Conservation (phyloP, 768 basidiomycete genomes). For the Scleroderma bovista region DNA sequence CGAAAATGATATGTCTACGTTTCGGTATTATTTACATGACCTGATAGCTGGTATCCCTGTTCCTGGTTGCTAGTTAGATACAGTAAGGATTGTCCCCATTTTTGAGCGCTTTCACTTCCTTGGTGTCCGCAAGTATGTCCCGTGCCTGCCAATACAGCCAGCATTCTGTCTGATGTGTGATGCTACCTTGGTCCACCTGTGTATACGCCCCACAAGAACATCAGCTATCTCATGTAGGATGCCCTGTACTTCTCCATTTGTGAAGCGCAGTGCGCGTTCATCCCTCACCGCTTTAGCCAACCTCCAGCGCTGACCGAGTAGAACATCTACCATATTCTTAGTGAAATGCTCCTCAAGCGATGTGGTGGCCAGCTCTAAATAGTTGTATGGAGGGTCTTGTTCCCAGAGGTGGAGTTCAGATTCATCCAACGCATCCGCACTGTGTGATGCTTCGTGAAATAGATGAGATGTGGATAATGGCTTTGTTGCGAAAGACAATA, state of each 20-base stretch:
- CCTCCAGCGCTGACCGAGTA: not conserved
- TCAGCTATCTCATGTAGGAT: not conserved
- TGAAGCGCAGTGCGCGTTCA: not conserved
- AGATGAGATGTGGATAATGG: no score
- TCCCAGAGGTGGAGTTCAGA: no score
- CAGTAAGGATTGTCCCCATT: not conserved
- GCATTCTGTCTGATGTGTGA: not conserved
- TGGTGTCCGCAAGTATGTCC: not conserved
- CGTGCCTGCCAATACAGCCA: not conserved
- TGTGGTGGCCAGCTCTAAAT: no score
- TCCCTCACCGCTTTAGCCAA: not conserved
- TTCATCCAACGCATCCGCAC: no score
- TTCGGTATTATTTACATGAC: not conserved
- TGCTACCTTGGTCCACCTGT: not conserved
- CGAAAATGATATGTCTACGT: not conserved
- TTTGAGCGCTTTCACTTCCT: not conserved
- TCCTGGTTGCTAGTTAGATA: not conserved
- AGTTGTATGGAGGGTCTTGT: no score
- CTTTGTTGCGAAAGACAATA: no score
- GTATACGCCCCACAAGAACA: not conserved
- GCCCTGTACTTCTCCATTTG: not conserved
- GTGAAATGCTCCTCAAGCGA: no score
- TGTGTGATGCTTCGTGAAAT: no score
- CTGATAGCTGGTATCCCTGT: not conserved
- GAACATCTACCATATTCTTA: no score